These are phyloP conservation scores for Verbena officinalis DNA, from an alignment of 257 asterid species.

Conservation along the genomic window DNA sequence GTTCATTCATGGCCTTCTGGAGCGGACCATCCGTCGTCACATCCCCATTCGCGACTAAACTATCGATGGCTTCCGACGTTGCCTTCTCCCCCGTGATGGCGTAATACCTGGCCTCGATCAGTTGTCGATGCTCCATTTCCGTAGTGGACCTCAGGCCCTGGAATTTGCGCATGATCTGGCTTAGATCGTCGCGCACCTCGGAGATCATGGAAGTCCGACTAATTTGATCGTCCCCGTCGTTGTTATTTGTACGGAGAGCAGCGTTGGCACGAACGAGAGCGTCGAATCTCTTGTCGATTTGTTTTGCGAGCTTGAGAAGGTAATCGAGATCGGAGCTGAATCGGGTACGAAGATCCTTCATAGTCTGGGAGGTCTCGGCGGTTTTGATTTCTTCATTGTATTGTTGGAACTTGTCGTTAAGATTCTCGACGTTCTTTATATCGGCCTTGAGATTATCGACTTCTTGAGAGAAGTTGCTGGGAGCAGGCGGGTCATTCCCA, in stretches of 20 bases:
- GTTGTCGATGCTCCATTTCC: constrained; percentile 45
- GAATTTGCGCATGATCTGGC: constrained; percentile 39
- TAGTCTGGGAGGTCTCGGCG: constrained; percentile 22
- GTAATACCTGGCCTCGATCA: constrained; percentile 44
- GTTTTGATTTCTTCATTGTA: constrained; percentile 34
- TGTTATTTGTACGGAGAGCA: constrained; percentile 37
- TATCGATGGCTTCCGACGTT: constrained; percentile 51
- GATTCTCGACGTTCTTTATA: constrained; percentile 31
- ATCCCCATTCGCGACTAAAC: constrained; percentile 34
- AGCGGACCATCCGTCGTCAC: constrained; percentile 39
- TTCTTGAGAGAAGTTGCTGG: constrained; percentile 38
- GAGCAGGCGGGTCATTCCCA: constrained; percentile 29
- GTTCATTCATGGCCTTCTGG: constrained; percentile 43
- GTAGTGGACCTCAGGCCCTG: constrained; percentile 40
- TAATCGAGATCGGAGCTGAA: constrained; percentile 34
- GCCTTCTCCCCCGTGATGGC: constrained; percentile 48
- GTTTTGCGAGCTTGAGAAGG: constrained; percentile 47
- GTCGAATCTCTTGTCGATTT: constrained; percentile 45
- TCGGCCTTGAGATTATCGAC: constrained; percentile 41
- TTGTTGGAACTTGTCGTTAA: constrained; percentile 25
- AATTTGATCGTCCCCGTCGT: constrained; percentile 31
- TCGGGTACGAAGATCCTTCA: constrained; percentile 38
- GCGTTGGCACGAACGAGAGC: constrained; percentile 47
- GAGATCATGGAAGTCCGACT: constrained; percentile 42
- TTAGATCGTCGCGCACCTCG: constrained; percentile 34